phyloP scores from a whole-genome alignment of 352 stramenopile genomes.

The Globisporangium mamillatum region DNA sequence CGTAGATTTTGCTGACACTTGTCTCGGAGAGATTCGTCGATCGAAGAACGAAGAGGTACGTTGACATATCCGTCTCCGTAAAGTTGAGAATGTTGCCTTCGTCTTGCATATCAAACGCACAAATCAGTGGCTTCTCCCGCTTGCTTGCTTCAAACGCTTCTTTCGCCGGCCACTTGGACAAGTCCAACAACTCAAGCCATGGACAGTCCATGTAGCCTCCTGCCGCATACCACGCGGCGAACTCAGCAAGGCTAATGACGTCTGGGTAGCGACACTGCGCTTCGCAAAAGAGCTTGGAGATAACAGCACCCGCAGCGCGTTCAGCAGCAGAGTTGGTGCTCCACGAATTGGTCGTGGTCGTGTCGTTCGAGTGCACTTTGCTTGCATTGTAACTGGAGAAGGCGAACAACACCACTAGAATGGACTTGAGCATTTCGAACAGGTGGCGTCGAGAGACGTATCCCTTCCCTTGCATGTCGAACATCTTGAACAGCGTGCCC shows the following conservation, averaged over 20 bases:
- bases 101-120: slow-evolving; percentile 84
- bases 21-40: slow-evolving; percentile 75
- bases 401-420: slow-evolving; percentile 79
- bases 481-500: slow-evolving; percentile 81
- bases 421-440: slow-evolving; percentile 81
- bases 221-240: slow-evolving; percentile 95
- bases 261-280: slow-evolving; percentile 59
- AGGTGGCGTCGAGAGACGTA: slow-evolving; percentile 68
- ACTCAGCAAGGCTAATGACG: slow-evolving; percentile 91
- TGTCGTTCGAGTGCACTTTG: slow-evolving; percentile 60
- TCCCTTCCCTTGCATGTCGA: slow-evolving; percentile 59
- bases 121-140: slow-evolving; percentile 78
- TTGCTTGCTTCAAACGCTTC: slow-evolving; percentile 87
- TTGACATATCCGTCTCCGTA: slow-evolving; percentile 81
- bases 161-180: slow-evolving; percentile 93
- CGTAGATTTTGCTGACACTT: slow-evolving; percentile 77
- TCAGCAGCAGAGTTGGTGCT: slow-evolving; percentile 83
- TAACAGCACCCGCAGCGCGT: slow-evolving; percentile 83
- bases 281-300: slow-evolving; percentile 88
- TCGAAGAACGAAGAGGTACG: slow-evolving; percentile 80
- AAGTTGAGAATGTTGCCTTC: slow-evolving; percentile 85
- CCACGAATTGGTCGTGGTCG: slow-evolving; percentile 48
- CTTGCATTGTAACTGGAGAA: slow-evolving; percentile 80
- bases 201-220: slow-evolving; percentile 93
- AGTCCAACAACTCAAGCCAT: slow-evolving; percentile 95